phyloP scores from a whole-genome alignment of 306 rosid species.

The Datisca glomerata region DNA sequence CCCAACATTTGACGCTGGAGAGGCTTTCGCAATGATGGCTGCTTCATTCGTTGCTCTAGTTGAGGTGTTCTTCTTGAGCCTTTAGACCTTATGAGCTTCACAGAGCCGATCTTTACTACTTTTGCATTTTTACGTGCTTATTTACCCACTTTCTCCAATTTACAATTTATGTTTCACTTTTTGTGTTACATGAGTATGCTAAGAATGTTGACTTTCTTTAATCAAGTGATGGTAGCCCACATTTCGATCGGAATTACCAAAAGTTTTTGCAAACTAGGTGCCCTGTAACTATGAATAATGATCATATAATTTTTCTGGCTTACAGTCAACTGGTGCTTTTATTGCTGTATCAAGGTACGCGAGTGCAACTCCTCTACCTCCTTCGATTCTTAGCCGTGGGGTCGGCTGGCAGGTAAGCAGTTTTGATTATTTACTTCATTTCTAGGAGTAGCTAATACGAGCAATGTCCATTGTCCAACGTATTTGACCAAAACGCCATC shows the following conservation, averaged over 20 bases:
- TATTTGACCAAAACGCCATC: no score
- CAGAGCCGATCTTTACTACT: background rate
- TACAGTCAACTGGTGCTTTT: slow-evolving; percentile 82
- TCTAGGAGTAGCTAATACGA: no score
- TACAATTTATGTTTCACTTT: background rate
- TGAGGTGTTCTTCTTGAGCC: slow-evolving; percentile 38
- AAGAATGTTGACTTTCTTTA: background rate
- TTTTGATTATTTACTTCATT: no score
- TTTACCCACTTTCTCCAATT: background rate
- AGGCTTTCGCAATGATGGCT: slow-evolving; percentile 97
- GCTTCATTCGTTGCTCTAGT: slow-evolving; percentile 85
- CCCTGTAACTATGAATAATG: background rate
- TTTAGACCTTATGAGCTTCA: slow-evolving; percentile 1
- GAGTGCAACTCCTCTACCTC: slow-evolving; percentile 89
- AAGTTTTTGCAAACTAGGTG: background rate
- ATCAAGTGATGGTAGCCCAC: background rate
- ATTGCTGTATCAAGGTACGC: slow-evolving; percentile 83
- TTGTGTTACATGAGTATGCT: background rate
- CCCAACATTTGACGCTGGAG: slow-evolving; percentile 94
- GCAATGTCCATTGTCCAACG: no score
- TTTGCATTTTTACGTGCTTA: no score
- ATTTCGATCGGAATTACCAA: background rate
- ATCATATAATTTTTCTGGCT: slow-evolving; percentile 7
- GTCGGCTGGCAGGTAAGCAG: slow-evolving; percentile 86
- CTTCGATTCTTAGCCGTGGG: slow-evolving; percentile 89